Evolutionary conservation across 768 basidiomycete species (phyloP).

Genomic region (Austroboletus eburneus): DNA sequence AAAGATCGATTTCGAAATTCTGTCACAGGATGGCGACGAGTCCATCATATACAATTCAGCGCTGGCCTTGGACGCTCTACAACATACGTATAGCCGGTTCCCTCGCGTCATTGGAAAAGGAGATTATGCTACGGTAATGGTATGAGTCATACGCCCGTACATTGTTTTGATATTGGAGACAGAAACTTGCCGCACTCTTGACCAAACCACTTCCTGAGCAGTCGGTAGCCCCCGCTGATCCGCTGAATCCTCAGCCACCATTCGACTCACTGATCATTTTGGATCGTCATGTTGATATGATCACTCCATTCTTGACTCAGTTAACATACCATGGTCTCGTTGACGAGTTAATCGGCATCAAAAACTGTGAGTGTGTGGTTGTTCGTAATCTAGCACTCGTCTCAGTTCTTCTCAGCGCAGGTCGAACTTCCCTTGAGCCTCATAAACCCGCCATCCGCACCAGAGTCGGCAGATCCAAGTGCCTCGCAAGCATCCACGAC

Average conservation of each 20-base stretch:
- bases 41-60: constrained; percentile 86
- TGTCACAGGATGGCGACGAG: constrained; percentile 82
- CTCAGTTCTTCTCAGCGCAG: constrained; percentile 47
- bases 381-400: not conserved
- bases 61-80: constrained; percentile 77
- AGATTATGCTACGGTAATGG: constrained; percentile 69
- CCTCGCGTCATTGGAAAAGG: constrained; percentile 94
- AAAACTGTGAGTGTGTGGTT: constrained; percentile 64
- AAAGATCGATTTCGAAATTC: not conserved
- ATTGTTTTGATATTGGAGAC: constrained; percentile 10
- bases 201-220: constrained; percentile 52
- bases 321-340: constrained; percentile 95
- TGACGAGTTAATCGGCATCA: constrained; percentile 88
- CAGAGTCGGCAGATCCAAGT: constrained; percentile 35
- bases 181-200: constrained; percentile 78
- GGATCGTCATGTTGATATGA: constrained; percentile 90
- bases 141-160: not conserved
- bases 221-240: constrained; percentile 34
- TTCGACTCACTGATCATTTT: constrained; percentile 87
- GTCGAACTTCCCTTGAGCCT: constrained; percentile 76
- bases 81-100: constrained; percentile 82
- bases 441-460: constrained; percentile 52
- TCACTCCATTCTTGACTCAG: constrained; percentile 93
- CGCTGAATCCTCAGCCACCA: constrained; percentile 48
- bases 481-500: constrained; percentile 42